Evolutionary conservation across 495 filamentous ascomycete species (phyloP).

Genomic region (Chlorociboria aeruginascens): DNA sequence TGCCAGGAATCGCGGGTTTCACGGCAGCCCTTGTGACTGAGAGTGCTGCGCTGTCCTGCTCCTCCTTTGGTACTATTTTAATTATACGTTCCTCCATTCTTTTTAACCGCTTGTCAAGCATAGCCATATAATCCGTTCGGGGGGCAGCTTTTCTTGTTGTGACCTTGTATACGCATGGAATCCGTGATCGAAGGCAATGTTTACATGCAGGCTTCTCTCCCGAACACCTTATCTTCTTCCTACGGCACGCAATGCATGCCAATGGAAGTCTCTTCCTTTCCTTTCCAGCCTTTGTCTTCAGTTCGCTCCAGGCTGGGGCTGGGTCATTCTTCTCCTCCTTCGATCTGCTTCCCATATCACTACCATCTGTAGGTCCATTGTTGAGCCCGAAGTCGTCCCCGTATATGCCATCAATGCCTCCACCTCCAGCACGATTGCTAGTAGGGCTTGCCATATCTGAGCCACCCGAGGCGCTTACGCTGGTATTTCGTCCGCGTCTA

Average conservation of each 20-base stretch:
- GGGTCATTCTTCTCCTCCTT: conserved; percentile 47
- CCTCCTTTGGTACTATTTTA: conserved; percentile 85
- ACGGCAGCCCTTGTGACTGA: conserved; percentile 61
- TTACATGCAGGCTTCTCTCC: conserved; percentile 97
- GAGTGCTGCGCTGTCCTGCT: conserved; percentile 36
- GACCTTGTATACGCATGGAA: conserved; percentile 98
- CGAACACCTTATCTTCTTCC: conserved; percentile 97
- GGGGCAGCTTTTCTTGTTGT: conserved; percentile 93
- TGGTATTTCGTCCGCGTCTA: conserved; percentile 8
- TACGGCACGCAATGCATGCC: conserved; percentile 89
- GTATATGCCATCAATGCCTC: conserved; percentile 23
- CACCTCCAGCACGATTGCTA: conserved; percentile 31
- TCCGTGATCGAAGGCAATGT: conserved; percentile 85
- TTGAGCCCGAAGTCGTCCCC: conserved; percentile 41
- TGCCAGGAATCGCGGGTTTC: conserved; percentile 61
- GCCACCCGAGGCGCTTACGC: conserved; percentile 10
- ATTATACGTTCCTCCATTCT: conserved; percentile 97
- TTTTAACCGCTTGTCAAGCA: conserved; percentile 87
- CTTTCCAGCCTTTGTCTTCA: conserved; percentile 97
- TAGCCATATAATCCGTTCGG: conserved; percentile 97
- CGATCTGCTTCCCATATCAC: conserved; percentile 34
- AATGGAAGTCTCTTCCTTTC: conserved; percentile 87
- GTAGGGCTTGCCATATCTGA: conserved; percentile 37
- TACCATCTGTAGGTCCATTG: conserved; percentile 32
- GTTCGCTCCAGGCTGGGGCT: conserved; percentile 77